Base-by-base conservation (phyloP, 768 basidiomycete species). In the Zangia roseola region DNA sequence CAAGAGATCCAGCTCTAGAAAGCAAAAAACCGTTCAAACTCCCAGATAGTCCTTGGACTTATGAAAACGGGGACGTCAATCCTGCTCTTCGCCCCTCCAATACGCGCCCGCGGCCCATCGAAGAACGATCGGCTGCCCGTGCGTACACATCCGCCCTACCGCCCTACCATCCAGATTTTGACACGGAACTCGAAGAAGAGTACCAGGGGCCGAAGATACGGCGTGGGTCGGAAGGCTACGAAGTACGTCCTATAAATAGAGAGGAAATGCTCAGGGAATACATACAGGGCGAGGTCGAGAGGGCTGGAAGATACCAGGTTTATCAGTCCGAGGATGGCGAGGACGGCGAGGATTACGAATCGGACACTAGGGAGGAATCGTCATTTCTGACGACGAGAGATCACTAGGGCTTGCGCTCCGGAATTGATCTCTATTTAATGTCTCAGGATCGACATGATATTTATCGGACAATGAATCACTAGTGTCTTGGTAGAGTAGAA, bases 171-270 rank as follows among this genome's bases (percentile, higher is more conserved):
- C 84, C 87, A 4, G 83, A 89, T 61, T 87, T 85, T 56, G 62
- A 58, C 35, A 46, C 64, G 34, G 69, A 67, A 20, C 43, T 57
- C 10, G 66, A 65, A n/a, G 69, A 71, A 36, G 65, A 68, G 19
- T 56, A 61, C 19, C 62, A 57, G 25, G 62, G 68, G n/a, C 65
- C 71, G 14, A 62, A 53, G 26, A 73, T 88, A 40, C 74, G 91
- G 44, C 69, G 80, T 37, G 90, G 91, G 19, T 92, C 89, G 13
- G 91, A 93, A 69, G 91, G 91, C 5, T 88, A 84, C 56, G 91
- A 93, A 61, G 82, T 88, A 39, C 76, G 75, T 13, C 69, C 79
- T 10, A 68, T 79, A 31, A 72, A 79, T 38, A 73, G 90, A 49
- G 86, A 90, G 59, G 79, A 77, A 38, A 75, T 91, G 71, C 65